phyloP scores from a whole-genome alignment of 345 rosid species.

The Citrus sp. region DNA sequence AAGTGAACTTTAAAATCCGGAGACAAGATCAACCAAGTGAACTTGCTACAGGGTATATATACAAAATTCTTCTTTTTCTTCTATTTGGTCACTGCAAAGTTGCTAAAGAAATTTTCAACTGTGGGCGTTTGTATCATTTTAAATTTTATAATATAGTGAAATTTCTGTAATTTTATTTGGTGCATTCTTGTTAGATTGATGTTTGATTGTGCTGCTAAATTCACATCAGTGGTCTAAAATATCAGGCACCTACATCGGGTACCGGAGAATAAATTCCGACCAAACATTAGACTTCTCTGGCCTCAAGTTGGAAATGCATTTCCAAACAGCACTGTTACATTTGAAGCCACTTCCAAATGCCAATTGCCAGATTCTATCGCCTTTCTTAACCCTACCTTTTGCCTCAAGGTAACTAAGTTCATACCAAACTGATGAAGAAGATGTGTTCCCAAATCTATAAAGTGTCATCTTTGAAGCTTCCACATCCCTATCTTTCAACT shows the following conservation, averaged over 20 bases:
- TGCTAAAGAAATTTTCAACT: too few relatives aligned
- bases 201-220: neutral
- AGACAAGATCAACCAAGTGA: too few relatives aligned
- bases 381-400: conserved; percentile 17
- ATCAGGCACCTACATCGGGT: conserved; percentile 5
- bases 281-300: conserved; percentile 4
- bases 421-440: conserved; percentile 24
- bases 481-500: conserved; percentile 5
- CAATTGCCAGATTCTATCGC: conserved; percentile 12
- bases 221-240: neutral
- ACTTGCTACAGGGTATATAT: too few relatives aligned
- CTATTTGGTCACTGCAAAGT: too few relatives aligned
- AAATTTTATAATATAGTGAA: neutral
- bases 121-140: too few relatives aligned
- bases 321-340: conserved; percentile 20
- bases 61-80: too few relatives aligned
- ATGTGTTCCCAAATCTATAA: conserved; percentile 20
- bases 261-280: conserved; percentile 3
- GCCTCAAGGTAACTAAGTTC: conserved; percentile 21
- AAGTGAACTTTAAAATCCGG: too few relatives aligned
- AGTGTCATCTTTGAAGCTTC: conserved; percentile 26
- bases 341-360: conserved; percentile 1
- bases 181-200: neutral
- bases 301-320: conserved; percentile 13
- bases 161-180: neutral